Evolutionary conservation across 2,329 filamentous ascomycete genomes (phyloP).

Genomic region (Diaporthe citri): DNA sequence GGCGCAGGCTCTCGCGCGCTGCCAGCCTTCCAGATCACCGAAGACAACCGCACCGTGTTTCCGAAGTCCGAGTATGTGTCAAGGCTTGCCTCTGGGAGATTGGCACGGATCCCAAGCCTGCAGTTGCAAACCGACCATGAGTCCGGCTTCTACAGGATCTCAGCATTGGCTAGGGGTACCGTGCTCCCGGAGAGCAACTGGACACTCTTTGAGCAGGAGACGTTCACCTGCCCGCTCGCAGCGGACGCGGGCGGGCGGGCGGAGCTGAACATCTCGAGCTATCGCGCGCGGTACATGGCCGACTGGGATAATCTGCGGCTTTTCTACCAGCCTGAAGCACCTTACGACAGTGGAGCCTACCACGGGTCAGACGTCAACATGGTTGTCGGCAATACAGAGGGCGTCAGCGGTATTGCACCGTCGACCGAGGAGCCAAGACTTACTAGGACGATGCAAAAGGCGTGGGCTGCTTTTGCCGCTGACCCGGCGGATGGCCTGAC

Average conservation of each 20-base stretch:
- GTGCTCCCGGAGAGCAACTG: slow-evolving; percentile 13
- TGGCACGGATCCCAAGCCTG: not conserved
- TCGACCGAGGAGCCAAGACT: slow-evolving; percentile 1
- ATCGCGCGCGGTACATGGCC: slow-evolving; percentile 30
- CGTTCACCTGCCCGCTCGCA: slow-evolving; percentile 18
- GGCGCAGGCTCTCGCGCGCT: slow-evolving; percentile 6
- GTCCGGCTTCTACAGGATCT: slow-evolving; percentile 26
- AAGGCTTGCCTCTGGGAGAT: not conserved
- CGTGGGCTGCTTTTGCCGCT: slow-evolving; percentile 33
- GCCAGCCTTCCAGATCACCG: slow-evolving; percentile 17
- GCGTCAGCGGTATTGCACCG: slow-evolving; percentile 10
- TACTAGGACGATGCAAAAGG: slow-evolving; percentile 6
- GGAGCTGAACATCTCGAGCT: not conserved
- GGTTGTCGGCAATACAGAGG: slow-evolving; percentile 5
- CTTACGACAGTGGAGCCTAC: slow-evolving; percentile 6
- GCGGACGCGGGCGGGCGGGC: slow-evolving; percentile 7
- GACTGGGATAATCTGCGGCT: slow-evolving; percentile 24
- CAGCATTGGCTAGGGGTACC: not conserved
- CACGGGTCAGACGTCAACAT: slow-evolving; percentile 17
- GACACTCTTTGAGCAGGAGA: slow-evolving; percentile 6
- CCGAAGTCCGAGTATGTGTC: not conserved
- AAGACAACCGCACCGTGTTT: slow-evolving; percentile 11
- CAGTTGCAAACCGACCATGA: slow-evolving; percentile 11
- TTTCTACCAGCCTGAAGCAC: slow-evolving; percentile 2
- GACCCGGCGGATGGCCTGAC: slow-evolving; percentile 22